Conservation (phyloP, 192 early-diverging fungal genomes). For the Rhizoclosmatium sp. region DNA sequence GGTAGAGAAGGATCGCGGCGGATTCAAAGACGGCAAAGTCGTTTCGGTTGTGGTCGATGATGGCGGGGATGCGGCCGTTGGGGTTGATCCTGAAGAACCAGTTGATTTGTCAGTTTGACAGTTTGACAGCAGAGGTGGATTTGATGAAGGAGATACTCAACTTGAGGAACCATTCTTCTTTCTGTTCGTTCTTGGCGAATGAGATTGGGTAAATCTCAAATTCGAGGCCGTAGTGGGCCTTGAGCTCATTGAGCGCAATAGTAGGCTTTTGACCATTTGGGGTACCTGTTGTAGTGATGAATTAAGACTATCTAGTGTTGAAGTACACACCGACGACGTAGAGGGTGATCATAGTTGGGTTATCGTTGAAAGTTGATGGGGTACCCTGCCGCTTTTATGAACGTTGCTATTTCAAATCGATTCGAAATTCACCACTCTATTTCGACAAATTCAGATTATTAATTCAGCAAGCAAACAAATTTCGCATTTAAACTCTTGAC, state of each 20-base stretch:
- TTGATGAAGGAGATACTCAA: neutral
- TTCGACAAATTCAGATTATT: too few relatives aligned
- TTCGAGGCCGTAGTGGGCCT: slow-evolving; percentile 26
- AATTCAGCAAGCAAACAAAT: too few relatives aligned
- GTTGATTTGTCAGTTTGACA: too few relatives aligned
- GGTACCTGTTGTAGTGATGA: slow-evolving; percentile 47
- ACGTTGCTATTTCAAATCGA: too few relatives aligned
- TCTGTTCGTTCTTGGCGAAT: slow-evolving; percentile 55
- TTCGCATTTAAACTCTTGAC: too few relatives aligned
- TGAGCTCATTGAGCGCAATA: slow-evolving; percentile 61
- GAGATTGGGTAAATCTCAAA: slow-evolving; percentile 48
- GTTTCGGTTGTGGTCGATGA: slow-evolving; percentile 57
- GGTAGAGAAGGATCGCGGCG: slow-evolving; percentile 65
- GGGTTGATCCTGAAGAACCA: slow-evolving; percentile 39
- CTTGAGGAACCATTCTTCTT: slow-evolving; percentile 41
- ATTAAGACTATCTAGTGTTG: too few relatives aligned
- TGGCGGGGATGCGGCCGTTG: slow-evolving; percentile 61
- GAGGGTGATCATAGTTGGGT: slow-evolving; percentile 28
- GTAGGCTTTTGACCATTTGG: slow-evolving; percentile 61
- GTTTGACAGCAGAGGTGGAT: neutral
- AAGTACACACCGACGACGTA: slow-evolving; percentile 38
- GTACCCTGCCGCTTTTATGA: too few relatives aligned
- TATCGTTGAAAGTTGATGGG: neutral
- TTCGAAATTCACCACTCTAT: too few relatives aligned
- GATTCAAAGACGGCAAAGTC: slow-evolving; percentile 67